Evolutionary conservation across 768 basidiomycete species (phyloP), one percentile per base, ranked within the genome.

Genomic region (Coprinopsis strossmayeri): DNA sequence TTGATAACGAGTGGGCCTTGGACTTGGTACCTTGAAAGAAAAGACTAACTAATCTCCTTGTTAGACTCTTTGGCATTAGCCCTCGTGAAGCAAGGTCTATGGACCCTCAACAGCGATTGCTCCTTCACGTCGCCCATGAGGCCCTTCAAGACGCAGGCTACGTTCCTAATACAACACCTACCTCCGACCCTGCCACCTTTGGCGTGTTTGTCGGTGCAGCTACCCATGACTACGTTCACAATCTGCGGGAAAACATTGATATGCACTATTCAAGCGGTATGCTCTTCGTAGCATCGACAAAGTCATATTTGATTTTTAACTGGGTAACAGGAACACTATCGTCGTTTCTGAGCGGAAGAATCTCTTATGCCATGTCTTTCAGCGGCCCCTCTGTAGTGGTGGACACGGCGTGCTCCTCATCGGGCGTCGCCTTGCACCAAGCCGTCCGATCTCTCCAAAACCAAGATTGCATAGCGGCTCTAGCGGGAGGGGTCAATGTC

Each of bases 341-440:
- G 34, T 76, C 84, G 24, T 87, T 87, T 60, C 63, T 86, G 39
- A 83, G 82, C 49, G 86, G 87, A 9, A 79, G 84, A 18, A 70
- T 88, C 44, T 84, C 85, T 0, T 80, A 85, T 53, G 78, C 76
- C 2, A 78, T 87, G 71, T 69, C 77, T 49, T 69, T 85, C 39
- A 69, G 80, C 30, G 87, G 87, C 0, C 85, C 86, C 1, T 87
- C 86, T 0, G 66, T 84, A 15, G 82, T 84, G 0, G 64, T 85
- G 28, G 83, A 89, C 52, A 88, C 86, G 0, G 83, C 85, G 0
- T 88, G 87, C 59, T 88, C 85, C 5, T 83, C 84, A 3, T 84
- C 84, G 3, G 64, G 72, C 26, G 76, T 82, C 12, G 83, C 84
- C 7, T 66, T 88, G 23, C 76, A 88, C 62, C 82, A 82, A 53